Base-by-base conservation (phyloP, 2,329 filamentous ascomycete genomes). In the Hypoxylon sp. region DNA sequence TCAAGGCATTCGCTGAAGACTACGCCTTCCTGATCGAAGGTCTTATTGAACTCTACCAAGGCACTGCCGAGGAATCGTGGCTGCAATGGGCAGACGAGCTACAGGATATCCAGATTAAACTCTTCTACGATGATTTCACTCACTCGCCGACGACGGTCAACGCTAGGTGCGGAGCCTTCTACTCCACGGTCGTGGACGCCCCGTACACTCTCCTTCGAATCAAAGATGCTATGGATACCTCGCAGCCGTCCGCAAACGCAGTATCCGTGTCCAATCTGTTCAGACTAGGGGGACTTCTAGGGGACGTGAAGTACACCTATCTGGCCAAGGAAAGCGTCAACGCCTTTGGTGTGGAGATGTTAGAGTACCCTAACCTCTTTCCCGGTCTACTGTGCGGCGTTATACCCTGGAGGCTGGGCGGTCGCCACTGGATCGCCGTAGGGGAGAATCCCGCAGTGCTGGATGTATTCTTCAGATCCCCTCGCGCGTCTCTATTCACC, bases 161-260 rank as follows among this genome's bases (percentile, higher is more conserved):
- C 62, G 77, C 78, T 30, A 75, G 76, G 32, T 81, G 79, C 24
- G 86, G 86, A 43, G 92, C 86, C 30, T 95, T 94, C 82, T 95
- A 91, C 79, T 89, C 88, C 4, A 93, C 91, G 1, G 79, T 84
- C 4, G 79, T 81, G 11, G 78, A 84, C 43, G 87, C 89, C 8
- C 81, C 88, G 0, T 87, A 93, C 71, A 85, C 90, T 26, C 89
- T 97, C 62, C 86, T 98, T 63, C 90, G 94, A 22, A 85, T 97
- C 51, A 99, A 99, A 79, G 93, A 96, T 66, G 95, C 93, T 68
- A 97, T 97, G 85, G 95, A 99, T 77, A 92, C 92, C 4, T 90
- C 93, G 1, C 90, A 95, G 63, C 95, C 95, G 0, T 95, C 93
- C 0, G 91, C 92, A 53, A 99, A 99, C 74, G 93, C 92, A 39